A percentile compares a stretch with the other conserved stretches of the same genome.
phyloP scores from a whole-genome alignment of 78 protist genomes.

The slime mould (Dictyostelium discoideum) region DNA sequence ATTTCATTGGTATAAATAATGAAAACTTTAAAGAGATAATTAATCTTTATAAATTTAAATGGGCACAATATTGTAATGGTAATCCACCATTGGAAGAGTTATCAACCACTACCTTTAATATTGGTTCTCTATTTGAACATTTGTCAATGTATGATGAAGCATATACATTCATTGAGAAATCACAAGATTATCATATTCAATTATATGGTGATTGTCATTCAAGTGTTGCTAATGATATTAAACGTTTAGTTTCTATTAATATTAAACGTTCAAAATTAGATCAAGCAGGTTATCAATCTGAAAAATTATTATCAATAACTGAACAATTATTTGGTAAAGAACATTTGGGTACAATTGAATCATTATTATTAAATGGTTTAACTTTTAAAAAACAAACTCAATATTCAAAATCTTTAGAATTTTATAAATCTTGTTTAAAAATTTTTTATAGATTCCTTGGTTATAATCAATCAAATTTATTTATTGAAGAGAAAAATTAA shows the following conservation, averaged over 20 bases:
- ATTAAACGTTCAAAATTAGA: constrained; percentile 42
- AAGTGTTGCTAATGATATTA: constrained; percentile 5
- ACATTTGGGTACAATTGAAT: constrained; percentile 47
- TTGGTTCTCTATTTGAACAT: constrained; percentile 34
- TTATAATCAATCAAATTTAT: constrained; percentile 16
- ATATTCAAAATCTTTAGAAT: constrained; percentile 17
- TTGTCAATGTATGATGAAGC: constrained; percentile 64
- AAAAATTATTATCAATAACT: constrained; percentile 17
- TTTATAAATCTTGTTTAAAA: neutral
- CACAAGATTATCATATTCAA: constrained; percentile 48
- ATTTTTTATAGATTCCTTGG: constrained; percentile 13
- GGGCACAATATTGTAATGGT: neutral
- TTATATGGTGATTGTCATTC: constrained; percentile 35
- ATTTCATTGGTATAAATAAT: neutral
- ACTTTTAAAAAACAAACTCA: constrained; percentile 36
- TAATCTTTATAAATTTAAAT: neutral
- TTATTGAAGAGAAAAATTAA: neutral
- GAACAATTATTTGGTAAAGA: constrained; percentile 47
- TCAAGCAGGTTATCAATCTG: constrained; percentile 14
- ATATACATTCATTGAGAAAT: neutral
- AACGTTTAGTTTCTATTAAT: neutral
- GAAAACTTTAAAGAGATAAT: neutral
- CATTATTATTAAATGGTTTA: constrained; percentile 22
- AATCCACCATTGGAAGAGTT: constrained; percentile 58
- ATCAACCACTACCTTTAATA: neutral